Evolutionary conservation across 2,329 filamentous ascomycete species (phyloP).

Genomic region (Anthostomella pinea): DNA sequence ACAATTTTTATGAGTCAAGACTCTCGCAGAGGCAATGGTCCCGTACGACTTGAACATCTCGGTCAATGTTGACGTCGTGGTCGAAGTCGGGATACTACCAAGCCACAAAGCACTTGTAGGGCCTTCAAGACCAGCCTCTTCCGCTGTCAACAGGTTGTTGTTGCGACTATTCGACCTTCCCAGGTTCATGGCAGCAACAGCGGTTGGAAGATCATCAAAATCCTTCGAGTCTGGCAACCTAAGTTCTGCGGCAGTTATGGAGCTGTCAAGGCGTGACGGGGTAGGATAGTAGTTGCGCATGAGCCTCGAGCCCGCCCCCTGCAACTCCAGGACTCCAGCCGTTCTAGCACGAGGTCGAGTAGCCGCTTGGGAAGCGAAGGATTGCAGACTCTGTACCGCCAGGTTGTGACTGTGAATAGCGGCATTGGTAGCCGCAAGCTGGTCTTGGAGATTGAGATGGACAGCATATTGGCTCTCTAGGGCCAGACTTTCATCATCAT

Average conservation of each 20-base stretch:
- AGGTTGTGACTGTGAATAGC: conserved; percentile 88
- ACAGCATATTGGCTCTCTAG: conserved; percentile 60
- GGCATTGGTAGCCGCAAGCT: conserved; percentile 61
- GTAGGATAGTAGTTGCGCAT: conserved; percentile 73
- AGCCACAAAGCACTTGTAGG: conserved; percentile 95
- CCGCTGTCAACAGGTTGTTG: conserved; percentile 65
- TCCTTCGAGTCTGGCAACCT: conserved; percentile 72
- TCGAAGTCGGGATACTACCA: conserved; percentile 94
- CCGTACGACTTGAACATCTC: conserved; percentile 96
- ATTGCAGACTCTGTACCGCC: conserved; percentile 67
- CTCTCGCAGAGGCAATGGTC: conserved; percentile 83
- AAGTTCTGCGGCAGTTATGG: conserved; percentile 72
- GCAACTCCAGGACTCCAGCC: conserved; percentile 76
- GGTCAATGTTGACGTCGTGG: conserved; percentile 88
- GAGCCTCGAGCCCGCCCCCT: conserved; percentile 62
- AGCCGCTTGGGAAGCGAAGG: conserved; percentile 80
- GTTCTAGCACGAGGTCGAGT: conserved; percentile 87
- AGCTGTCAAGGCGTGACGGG: conserved; percentile 69
- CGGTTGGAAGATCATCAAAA: conserved; percentile 76
- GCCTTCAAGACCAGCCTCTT: conserved; percentile 79
- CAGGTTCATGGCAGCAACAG: conserved; percentile 77
- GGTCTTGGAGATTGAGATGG: conserved; percentile 58
- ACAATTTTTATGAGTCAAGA: conserved; percentile 97
- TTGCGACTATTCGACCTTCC: conserved; percentile 63
- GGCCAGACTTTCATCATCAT: conserved; percentile 54